Conservation (phyloP, 2,329 filamentous ascomycete species). For the Massarina eburnea region DNA sequence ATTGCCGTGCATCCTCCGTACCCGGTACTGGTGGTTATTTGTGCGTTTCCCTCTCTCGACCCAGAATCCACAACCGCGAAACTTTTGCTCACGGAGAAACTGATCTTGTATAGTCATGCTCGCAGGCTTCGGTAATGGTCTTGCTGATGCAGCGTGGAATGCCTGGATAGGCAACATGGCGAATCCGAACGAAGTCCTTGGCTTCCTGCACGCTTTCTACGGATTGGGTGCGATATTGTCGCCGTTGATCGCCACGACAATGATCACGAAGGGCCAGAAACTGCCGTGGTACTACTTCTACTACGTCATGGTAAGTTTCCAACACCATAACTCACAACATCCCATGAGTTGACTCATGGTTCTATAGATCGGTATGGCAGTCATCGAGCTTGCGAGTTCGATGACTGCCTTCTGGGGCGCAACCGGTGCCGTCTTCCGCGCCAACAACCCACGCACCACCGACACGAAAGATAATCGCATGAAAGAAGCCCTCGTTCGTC, state of each 20-base stretch:
- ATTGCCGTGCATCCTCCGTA: constrained; percentile 70
- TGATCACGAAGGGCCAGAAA: constrained; percentile 63
- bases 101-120: constrained; percentile 50
- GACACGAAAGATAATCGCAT: constrained; percentile 52
- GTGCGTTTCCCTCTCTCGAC: neutral
- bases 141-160: constrained; percentile 65
- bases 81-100: neutral
- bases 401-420: constrained; percentile 64
- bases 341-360: neutral
- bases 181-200: constrained; percentile 72
- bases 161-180: constrained; percentile 67
- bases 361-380: constrained; percentile 54
- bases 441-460: constrained; percentile 49
- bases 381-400: constrained; percentile 57
- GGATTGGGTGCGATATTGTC: constrained; percentile 70
- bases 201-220: constrained; percentile 72
- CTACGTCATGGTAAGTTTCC: constrained; percentile 66
- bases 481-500: constrained; percentile 52
- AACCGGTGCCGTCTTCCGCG: constrained; percentile 60
- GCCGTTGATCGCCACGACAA: constrained; percentile 70
- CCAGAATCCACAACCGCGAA: neutral
- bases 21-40: constrained; percentile 64
- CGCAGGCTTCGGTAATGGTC: constrained; percentile 70
- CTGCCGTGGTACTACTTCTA: constrained; percentile 74
- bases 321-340: neutral